Base-by-base conservation (phyloP, 1,139 yeast genomes). In the Lodderomyces parapsilosis region DNA sequence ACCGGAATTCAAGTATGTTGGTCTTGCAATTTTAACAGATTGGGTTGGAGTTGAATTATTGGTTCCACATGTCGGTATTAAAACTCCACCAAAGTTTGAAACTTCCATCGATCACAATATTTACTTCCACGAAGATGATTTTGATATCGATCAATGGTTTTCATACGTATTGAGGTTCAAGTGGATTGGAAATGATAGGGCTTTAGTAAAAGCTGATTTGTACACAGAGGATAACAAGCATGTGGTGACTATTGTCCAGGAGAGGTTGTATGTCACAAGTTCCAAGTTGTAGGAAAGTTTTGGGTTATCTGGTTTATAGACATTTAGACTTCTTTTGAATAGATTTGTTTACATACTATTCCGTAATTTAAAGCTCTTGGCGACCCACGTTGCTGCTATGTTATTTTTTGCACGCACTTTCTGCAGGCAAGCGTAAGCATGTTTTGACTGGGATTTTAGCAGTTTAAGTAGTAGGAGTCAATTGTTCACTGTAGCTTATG, bases 31-130 rank as follows among this genome's bases (percentile, higher is more conserved):
- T 42, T 64, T 83, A 20, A 74, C 86, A 0, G 93, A 86, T 59
- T 72, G 82, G 13, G 71, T 76, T 46, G 71, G 31, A 41, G 53
- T 41, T 8, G 76, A 81, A 36, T 57, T 27, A 54, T 54, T n/a
- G 38, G 49, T 22, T 45, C 54, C 14, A 41, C 19, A 52, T 49
- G 44, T 58, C 63, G 47, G 53, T 59, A 46, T 34, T 43, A 31
- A 56, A 54, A 32, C 43, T 49, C 11, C 56, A 57, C 47, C 68
- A 1, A 40, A 65, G 41, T 69, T 71, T 48, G 62, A 68, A 4
- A 83, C 82, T 8, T 80, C 86, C 8, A 62, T 86, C 50, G 91
- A 84, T 53, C 90, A 85, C 55, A 65, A 79, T 1, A 74, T 86
- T 13, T 83, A 83, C 58, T 84, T 85, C 64, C 90, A 84, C 53